phyloP scores from a whole-genome alignment of 352 stramenopile species.

The Phytophthora kernoviae region DNA sequence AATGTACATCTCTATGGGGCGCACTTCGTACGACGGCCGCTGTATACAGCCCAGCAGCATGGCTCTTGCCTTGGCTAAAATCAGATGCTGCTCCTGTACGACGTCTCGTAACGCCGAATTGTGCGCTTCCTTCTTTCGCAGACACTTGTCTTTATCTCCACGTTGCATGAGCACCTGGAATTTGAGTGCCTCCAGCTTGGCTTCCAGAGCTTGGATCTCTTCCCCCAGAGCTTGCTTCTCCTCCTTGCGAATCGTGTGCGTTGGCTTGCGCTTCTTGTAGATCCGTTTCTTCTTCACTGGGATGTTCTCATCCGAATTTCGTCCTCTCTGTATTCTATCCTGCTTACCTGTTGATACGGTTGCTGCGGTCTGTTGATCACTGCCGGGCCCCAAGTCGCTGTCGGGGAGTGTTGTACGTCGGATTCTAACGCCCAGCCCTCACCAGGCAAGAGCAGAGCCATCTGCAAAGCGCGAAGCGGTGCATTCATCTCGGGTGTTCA shows the following conservation, averaged over 20 bases:
- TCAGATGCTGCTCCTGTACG: slow-evolving; percentile 29
- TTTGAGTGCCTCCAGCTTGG: slow-evolving; percentile 31
- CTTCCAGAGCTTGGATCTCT: slow-evolving; percentile 17
- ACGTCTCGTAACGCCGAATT: slow-evolving; percentile 27
- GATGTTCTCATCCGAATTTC: slow-evolving; percentile 4
- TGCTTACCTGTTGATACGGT: neutral
- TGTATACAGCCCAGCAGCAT: slow-evolving; percentile 25
- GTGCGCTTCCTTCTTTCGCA: slow-evolving; percentile 5
- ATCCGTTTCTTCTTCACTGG: slow-evolving; percentile 20
- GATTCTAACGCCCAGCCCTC: neutral
- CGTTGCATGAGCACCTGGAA: slow-evolving; percentile 17
- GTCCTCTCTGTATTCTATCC: neutral
- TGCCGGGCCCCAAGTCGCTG: neutral
- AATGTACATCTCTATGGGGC: slow-evolving; percentile 36
- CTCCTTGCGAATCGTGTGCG: slow-evolving; percentile 29
- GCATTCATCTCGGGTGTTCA: slow-evolving; percentile 6
- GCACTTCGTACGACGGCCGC: slow-evolving; percentile 24
- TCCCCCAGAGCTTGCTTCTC: slow-evolving; percentile 24
- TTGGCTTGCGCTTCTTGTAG: slow-evolving; percentile 30
- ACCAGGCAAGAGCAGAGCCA: neutral
- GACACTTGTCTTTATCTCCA: slow-evolving; percentile 9
- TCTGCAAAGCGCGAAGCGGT: neutral
- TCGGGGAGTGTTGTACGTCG: neutral
- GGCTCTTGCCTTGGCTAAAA: slow-evolving; percentile 22
- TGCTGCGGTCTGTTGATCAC: neutral